A percentile compares a stretch with the other conserved stretches of the same genome.
Evolutionary conservation across 805 yeast species (phyloP).

Genomic region (Candida ponderosae): DNA sequence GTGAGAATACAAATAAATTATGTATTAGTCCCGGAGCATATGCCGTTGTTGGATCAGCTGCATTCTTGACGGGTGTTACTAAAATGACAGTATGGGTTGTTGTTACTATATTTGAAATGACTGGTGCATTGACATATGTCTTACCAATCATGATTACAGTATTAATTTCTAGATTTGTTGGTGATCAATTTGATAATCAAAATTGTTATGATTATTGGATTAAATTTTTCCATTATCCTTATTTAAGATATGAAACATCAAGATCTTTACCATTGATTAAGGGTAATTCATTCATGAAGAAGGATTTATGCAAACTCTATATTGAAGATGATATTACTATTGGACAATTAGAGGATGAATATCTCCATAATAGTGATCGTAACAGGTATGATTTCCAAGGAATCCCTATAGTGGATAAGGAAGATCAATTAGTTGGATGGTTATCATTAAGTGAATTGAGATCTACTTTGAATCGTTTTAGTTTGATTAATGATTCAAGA

Average conservation of each 20-base stretch:
- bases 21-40: slow-evolving; percentile 83
- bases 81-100: slow-evolving; percentile 75
- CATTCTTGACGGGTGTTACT: slow-evolving; percentile 75
- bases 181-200: slow-evolving; percentile 48
- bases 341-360: slow-evolving; percentile 15
- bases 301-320: slow-evolving; percentile 22
- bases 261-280: slow-evolving; percentile 30
- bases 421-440: slow-evolving; percentile 33
- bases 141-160: slow-evolving; percentile 84
- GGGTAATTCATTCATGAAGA: slow-evolving; percentile 28
- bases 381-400: slow-evolving; percentile 22
- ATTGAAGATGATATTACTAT: slow-evolving; percentile 24
- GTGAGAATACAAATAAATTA: slow-evolving; percentile 34
- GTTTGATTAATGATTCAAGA: neutral
- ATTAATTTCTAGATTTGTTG: slow-evolving; percentile 64
- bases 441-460: slow-evolving; percentile 29
- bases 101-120: slow-evolving; percentile 72
- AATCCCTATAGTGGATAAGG: slow-evolving; percentile 34
- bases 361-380: slow-evolving; percentile 2
- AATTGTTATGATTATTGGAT: slow-evolving; percentile 65
- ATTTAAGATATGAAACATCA: slow-evolving; percentile 29
- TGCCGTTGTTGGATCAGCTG: slow-evolving; percentile 83
- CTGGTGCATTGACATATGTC: slow-evolving; percentile 81
- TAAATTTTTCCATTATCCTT: slow-evolving; percentile 30
- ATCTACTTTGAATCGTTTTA: slow-evolving; percentile 16